phyloP scores from a whole-genome alignment of 2,329 filamentous ascomycete species.

The Hirsutella thompsonii region DNA sequence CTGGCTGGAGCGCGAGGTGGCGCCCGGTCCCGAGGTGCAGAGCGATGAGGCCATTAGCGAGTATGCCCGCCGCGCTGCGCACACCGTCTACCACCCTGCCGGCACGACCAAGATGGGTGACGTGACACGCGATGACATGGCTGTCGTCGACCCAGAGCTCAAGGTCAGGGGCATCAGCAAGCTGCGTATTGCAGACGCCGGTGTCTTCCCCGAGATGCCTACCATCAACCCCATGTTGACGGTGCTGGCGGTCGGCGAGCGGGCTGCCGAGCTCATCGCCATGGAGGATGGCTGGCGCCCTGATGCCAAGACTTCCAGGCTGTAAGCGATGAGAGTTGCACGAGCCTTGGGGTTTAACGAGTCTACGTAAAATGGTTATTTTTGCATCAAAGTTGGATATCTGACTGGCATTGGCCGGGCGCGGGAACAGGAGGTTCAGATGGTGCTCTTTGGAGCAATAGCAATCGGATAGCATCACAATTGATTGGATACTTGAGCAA shows the following conservation, averaged over 20 bases:
- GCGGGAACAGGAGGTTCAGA: too few species aligned
- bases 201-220: conserved; percentile 79
- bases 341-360: background rate
- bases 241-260: conserved; percentile 71
- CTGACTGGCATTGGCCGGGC: too few species aligned
- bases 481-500: too few species aligned
- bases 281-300: conserved; percentile 47
- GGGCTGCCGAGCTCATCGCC: conserved; percentile 67
- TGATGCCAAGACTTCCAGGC: conserved; percentile 14
- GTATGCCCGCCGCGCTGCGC: conserved; percentile 69
- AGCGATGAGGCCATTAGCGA: conserved; percentile 70
- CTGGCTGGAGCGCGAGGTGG: conserved; percentile 74
- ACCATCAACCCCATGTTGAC: conserved; percentile 87
- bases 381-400: too few species aligned
- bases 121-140: conserved; percentile 50
- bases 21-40: conserved; percentile 59
- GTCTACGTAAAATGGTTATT: background rate
- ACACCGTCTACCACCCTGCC: conserved; percentile 83
- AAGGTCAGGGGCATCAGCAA: conserved; percentile 60
- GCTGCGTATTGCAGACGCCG: conserved; percentile 72
- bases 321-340: conserved; percentile 10
- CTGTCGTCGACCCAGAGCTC: conserved; percentile 68
- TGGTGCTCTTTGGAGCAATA: too few species aligned
- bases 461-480: too few species aligned
- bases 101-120: conserved; percentile 89